Evolutionary conservation across 306 rosid genomes (phyloP), one percentile per base, ranked within the genome.

Genomic region (Glycine tomentella): DNA sequence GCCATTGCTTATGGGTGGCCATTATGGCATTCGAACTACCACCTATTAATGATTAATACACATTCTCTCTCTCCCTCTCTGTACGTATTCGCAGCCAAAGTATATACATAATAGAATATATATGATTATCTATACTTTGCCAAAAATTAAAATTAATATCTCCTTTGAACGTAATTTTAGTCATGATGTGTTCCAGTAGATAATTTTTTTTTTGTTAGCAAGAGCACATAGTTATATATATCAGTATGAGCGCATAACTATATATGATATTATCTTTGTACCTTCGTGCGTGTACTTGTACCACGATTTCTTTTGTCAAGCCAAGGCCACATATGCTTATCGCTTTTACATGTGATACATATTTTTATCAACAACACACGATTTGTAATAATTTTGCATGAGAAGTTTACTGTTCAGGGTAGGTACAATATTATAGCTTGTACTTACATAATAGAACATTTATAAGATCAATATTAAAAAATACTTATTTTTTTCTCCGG

Each of bases 21-120:
- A 91, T 93, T 75, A 91, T 89, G 81, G 84, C 90, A 72, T 82
- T 85, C 52, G 84, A 89, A 89, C 87, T 80, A 85, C 84, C 82
- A 61, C 77, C 64, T 61, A 50, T 56, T 50, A 50, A 25, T 25
- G 31, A 12, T 7, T 14, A 20, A 13, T 50, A 6, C 52, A 52
- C n/a, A 49, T 0, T 49, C 44, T 51, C 8, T 44, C 48, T 44
- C 48, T 7, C 4, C 8, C 48, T 44, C 44, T 4, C 44, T 40
- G 6, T 40, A 5, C 1, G 44, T 9, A 16, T 40, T 40, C 7
- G 44, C 44, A 40, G 44, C 44, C 44, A 40, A 40, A 20, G 20
- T 6, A 4, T 5, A 40, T 40, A n/a, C 5, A 40, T 25, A 25
- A 34, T 4, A 40, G 44, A 40, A 31, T 31, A 12, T 59, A 9